phyloP scores from a whole-genome alignment of 1,139 yeast species.

The Suhomyces bokatorum region DNA sequence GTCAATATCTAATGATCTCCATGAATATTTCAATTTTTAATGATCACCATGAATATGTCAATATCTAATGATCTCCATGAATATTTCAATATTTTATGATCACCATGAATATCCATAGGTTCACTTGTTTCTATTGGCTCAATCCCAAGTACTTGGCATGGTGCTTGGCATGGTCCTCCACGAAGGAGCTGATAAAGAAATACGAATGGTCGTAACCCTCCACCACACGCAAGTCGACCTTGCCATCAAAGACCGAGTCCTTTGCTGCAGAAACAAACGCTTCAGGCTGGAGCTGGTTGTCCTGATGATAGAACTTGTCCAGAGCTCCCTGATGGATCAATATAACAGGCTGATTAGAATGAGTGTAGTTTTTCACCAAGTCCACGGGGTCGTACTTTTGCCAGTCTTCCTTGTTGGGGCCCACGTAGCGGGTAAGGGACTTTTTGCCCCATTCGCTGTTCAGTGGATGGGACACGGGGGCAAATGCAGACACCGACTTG shows the following conservation, averaged over 20 bases:
- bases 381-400: constrained; percentile 76
- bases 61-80: no score
- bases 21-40: no score
- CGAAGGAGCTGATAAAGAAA: constrained; percentile 79
- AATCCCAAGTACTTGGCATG: constrained; percentile 78
- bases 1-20: no score
- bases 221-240: constrained; percentile 60
- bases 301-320: constrained; percentile 75
- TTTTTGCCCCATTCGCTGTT: constrained; percentile 81
- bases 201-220: constrained; percentile 89
- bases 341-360: constrained; percentile 56
- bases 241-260: constrained; percentile 58
- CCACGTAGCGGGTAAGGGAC: constrained; percentile 78
- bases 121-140: not conserved
- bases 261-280: constrained; percentile 65
- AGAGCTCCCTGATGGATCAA: constrained; percentile 81
- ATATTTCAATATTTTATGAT: no score
- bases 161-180: constrained; percentile 79
- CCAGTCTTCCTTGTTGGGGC: constrained; percentile 63
- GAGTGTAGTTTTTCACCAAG: constrained; percentile 56
- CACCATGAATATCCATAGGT: no score
- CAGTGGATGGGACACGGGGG: constrained; percentile 84
- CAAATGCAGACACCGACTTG: constrained; percentile 84
- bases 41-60: no score
- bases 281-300: constrained; percentile 74